These are phyloP conservation scores for Aspergillus nomiae DNA, from an alignment of 2,329 filamentous ascomycete species.

Conservation along the genomic window DNA sequence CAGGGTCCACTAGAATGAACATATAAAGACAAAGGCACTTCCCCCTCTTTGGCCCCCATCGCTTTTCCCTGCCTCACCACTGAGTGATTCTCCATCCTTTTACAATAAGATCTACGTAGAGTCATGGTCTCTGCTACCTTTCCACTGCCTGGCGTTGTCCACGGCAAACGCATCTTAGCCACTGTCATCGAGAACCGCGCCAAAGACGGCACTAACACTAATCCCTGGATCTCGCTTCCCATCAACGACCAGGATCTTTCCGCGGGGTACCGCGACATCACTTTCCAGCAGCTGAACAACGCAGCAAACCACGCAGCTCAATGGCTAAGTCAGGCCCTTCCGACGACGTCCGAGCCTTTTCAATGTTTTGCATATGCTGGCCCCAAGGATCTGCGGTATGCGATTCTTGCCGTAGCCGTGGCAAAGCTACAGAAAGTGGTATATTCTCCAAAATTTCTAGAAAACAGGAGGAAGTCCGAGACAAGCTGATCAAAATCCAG, in stretches of 20 bases:
- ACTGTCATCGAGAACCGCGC: slow-evolving; percentile 22
- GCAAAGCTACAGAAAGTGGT: not conserved
- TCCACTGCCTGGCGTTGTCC: slow-evolving; percentile 13
- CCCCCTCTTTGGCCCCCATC: not conserved
- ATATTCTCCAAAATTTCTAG: not conserved
- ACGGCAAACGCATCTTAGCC: slow-evolving; percentile 18
- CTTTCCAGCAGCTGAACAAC: not conserved
- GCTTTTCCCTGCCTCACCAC: not conserved
- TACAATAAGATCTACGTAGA: not conserved
- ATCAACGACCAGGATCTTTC: not conserved
- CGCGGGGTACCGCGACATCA: not conserved
- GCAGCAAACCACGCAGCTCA: not conserved
- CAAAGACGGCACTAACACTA: slow-evolving; percentile 4
- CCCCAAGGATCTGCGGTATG: not conserved
- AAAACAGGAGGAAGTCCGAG: not conserved
- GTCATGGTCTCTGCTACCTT: slow-evolving; percentile 3
- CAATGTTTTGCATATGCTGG: not conserved
- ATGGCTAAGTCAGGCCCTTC: not conserved
- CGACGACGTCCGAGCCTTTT: not conserved
- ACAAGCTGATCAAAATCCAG: not conserved
- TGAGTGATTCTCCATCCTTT: not conserved
- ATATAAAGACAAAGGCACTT: not conserved
- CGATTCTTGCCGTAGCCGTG: not conserved
- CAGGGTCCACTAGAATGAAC: not conserved
- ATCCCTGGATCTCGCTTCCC: slow-evolving; percentile 24